Base-by-base conservation (phyloP, 306 rosid species). In the Cucumis melo region DNA sequence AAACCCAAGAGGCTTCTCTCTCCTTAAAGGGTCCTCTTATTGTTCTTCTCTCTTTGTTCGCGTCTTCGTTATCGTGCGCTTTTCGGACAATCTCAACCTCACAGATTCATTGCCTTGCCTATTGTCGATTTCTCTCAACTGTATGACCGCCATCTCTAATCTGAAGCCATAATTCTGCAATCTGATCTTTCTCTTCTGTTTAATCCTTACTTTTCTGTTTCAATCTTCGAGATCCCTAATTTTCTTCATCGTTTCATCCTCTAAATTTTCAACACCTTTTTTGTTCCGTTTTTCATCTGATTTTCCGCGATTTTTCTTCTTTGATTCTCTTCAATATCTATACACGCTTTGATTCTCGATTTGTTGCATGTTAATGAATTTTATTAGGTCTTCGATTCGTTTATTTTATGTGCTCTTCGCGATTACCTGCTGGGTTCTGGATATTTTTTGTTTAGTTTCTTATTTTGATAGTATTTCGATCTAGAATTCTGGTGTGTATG, bases 21-120 rank as follows among this genome's bases (percentile, higher is more conserved):
- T 78, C 77, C 78, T 79, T 78, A 73, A 84, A 81, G 51, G 74
- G 74, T 84, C 72, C 80, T 71, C 81, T 29, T 55, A 39, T 81
- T 83, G 85, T 89, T 85, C 87, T 73, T 82, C 84, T 78, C 87
- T 71, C 70, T 78, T 87, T 46, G 75, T 63, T 65, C 78, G 84
- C 88, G 78, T 80, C 67, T 76, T 79, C 77, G 70, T 62, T 80
- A 81, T 87, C 86, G 84, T 80, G 82, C 89, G 86, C 90, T 85
- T 83, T 87, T 79, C 88, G 77, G 84, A 77, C 89, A 88, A 83
- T 86, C 93, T 86, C 91, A 70, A 84, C 92, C 89, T 80, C 73
- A 76, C 82, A 87, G 88, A 82, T 87, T 88, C 83, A 61, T 78
- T 80, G 53, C 76, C 84, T 84, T 84, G 60, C n/a, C 46, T 48